Base-by-base conservation (phyloP, 495 filamentous ascomycete species). In the Xylaria bambusicola region DNA sequence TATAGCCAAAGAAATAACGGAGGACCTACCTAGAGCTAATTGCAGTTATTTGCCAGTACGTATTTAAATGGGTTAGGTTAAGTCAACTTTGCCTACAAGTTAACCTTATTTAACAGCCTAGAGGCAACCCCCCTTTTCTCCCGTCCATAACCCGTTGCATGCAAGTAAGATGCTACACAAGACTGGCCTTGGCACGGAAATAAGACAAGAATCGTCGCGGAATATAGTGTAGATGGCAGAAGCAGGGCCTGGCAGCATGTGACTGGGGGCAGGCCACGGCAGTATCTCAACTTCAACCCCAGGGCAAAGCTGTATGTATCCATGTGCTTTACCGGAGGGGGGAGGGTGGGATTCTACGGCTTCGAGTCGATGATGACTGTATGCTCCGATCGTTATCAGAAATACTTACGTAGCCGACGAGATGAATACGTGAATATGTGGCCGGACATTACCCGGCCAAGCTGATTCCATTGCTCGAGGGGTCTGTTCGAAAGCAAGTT, bases 41-140 rank as follows among this genome's bases (percentile, higher is more conserved):
- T 35, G 27, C 29, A 52, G 33, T 15, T 52, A 2, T 52, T 4
- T 52, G 49, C n/a, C n/a, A n/a, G n/a, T n/a, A n/a, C n/a, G n/a
- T n/a, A n/a, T n/a, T n/a, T n/a, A n/a, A n/a, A n/a, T n/a, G n/a
- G 49, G 49, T 52, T 52, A 52, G 49, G 49, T 52, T 52, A 52
- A 35, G 29, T 36, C 3, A 35, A 13, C 8, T 20, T 50, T n/a
- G 17, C 21, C 27, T 50, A 20, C 17, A n/a, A 50, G 18, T 4
- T 35, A 31, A n/a, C 17, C 33, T 21, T n/a, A 2, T 17, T 31
- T 27, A 1, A 26, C 2, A 1, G 2, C n/a, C n/a, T 9, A 33
- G 21, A 0, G 12, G 1, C 9, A 12, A 13, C 10, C 2, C 17
- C n/a, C 3, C 10, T 35, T 18, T 31, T 21, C 4, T 7, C 17